Base-by-base conservation (phyloP, 2,329 filamentous ascomycete genomes). In the Fusarium globosum region DNA sequence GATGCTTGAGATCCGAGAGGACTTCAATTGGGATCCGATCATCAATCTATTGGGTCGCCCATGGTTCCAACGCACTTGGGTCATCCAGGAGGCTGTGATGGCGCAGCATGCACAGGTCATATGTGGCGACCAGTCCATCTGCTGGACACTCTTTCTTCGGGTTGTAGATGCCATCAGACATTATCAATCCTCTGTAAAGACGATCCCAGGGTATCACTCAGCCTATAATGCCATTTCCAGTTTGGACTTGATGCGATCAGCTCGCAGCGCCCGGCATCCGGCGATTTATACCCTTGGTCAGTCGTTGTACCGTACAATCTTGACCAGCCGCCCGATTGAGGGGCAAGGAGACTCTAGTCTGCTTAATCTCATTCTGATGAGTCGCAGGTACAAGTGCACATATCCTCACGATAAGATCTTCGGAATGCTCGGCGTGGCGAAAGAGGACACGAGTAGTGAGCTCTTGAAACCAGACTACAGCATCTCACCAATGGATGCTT, bases 391-490 rank as follows among this genome's bases (percentile, higher is more conserved):
- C 20, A 36, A 58, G 15, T 58, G 42, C 2, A 38, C 41, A 28
- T 1, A 39, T 23, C 45, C 45, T 7, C 45, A 61, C 5, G 58
- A 61, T 3, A 61, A 61, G 2, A 38, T 61, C 21, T 61, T 53
- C 0, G 58, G 58, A 0, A 18, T 61, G 46, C 58, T 61, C 1
- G 36, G 45, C 3, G 46, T 61, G 0, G n/a, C 46, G 0, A 7
- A 0, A 0, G 33, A 61, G 10, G 26, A 53, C 4, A 35, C 36
- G 0, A 16, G 23, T 11, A 61, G 46, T 8, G 1, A 53, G 1
- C 30, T 53, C 2, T 3, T 61, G 1, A 2, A 21, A 1, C 1
- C n/a, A n/a, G n/a, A n/a, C n/a, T n/a, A n/a, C n/a, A n/a, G n/a
- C n/a, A n/a, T n/a, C n/a, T n/a, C n/a, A n/a, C n/a, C n/a, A n/a